Evolutionary conservation across 306 rosid species (phyloP), one percentile per base, ranked within the genome.

Genomic region (Astragalus glycyphyllos): DNA sequence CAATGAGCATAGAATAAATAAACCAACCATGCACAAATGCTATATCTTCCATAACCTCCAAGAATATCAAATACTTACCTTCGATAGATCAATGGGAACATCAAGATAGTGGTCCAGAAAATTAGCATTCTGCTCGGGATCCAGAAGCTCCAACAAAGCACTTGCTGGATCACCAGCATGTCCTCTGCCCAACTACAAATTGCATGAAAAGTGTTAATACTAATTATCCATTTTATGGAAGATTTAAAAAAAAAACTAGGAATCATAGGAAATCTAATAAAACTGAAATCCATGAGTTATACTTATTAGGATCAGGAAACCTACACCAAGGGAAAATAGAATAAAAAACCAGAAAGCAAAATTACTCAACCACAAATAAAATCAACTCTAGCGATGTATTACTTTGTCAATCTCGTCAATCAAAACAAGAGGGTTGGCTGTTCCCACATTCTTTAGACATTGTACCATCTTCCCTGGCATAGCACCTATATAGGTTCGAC

Each of bases 391-490:
- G 51, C 41, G 26, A 72, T 40, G 47, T 51, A 54, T 76, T 89
- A 95, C 99, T 84, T 95, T 95, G 92, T 95, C 99, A 81, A 95
- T 81, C 87, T 95, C 99, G 68, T 95, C 99, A 70, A 95, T 95
- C 82, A 95, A 80, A 65, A 95, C 99, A 68, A 95, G 91, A 77
- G 99, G 99, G 75, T 95, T 95, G 77, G 99, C 84, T 56, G 99
- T 95, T 79, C 89, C 99, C 58, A 95, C 99, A 58, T 82, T 91
- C 80, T 95, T 95, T 50, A 95, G 99, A 87, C 99, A 95, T 79
- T 95, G 99, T 50, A 95, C 99, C 97, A 95, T 95, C 92, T 95
- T 95, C 80, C 99, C 99, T 29, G 99, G 99, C 99, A 95, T 95
- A 63, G 99, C 99, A 74, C 99, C 99, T 48, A 95, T 91, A 78